Percentiles rank a stretch among this genome's conserved stretches.
Evolutionary conservation across 805 yeast genomes (phyloP).

Genomic region (Yarrowia osloensis): DNA sequence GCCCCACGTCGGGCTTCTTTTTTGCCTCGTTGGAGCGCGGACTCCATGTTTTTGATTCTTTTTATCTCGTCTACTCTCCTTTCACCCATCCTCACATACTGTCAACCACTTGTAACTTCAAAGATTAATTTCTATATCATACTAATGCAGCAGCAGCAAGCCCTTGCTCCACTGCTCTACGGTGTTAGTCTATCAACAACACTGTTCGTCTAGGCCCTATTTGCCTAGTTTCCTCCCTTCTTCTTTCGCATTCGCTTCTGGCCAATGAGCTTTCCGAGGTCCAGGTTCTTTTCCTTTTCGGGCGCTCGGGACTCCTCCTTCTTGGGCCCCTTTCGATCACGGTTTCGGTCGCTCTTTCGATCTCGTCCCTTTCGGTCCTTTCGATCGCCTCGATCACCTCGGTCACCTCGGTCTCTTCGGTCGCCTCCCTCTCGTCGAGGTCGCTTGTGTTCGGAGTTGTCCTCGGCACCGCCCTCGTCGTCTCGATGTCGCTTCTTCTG

Average conservation of each 20-base stretch:
- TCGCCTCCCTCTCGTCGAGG: constrained; percentile 13
- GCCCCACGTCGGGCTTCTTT: constrained; percentile 30
- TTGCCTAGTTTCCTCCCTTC: constrained; percentile 26
- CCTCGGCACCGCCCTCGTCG: constrained; percentile 29
- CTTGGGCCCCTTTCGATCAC: neutral
- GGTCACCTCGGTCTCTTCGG: neutral
- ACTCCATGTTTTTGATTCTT: no score
- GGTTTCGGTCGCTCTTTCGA: neutral
- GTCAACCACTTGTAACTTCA: no score
- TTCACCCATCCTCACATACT: no score
- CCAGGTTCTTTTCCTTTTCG: constrained; percentile 33
- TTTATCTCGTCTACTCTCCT: neutral
- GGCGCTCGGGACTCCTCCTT: neutral
- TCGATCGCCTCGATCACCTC: constrained; percentile 22
- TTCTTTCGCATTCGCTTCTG: constrained; percentile 42
- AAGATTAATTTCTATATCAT: neutral
- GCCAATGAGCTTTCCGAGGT: constrained; percentile 40
- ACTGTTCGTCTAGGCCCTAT: neutral
- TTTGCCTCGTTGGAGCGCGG: neutral
- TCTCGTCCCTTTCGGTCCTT: constrained; percentile 1
- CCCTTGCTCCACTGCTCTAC: neutral
- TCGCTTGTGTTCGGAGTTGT: neutral
- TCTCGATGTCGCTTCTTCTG: constrained; percentile 32
- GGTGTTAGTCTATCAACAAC: constrained; percentile 7
- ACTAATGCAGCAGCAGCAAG: neutral